Evolutionary conservation across 306 rosid species (phyloP), one percentile per base, ranked within the genome.

Genomic region (Vigna hirtella): DNA sequence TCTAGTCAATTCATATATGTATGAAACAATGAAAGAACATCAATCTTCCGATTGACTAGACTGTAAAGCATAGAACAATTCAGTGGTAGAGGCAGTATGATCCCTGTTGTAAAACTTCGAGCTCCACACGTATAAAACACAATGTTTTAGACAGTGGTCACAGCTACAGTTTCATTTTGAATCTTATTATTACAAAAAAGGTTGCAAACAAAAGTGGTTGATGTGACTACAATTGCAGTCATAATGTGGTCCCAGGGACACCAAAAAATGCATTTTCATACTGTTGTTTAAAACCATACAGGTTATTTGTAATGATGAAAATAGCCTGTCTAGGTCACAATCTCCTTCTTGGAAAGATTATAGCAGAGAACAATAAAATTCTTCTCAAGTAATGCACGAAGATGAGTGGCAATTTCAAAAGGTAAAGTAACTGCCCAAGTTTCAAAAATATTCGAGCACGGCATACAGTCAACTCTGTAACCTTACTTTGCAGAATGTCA

Each of bases 361-460:
- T 36, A 30, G 43, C 15, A 13, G 8, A 73, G 63, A 28, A 18
- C 17, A 3, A 62, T 16, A 32, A 26, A 78, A 71, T 12, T 6
- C 16, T 14, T 14, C 53, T 5, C 16, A 4, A 59, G 20, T 9
- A 58, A 48, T 20, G 30, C 67, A 72, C 11, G 24, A 3, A 34
- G 72, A 26, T 42, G 49, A 75, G 22, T 74, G 20, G 16, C 13
- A 61, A 74, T 26, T 28, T 57, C n/a, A 28, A 28, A 58, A 28
- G 40, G 10, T n/a, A 58, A 47, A 63, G 45, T 47, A 47, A 30
- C 10, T 8, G 42, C 34, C 57, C 50, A 38, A 24, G 18, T 50
- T 50, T 15, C 0, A 20, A 43, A 65, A 38, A 17, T 40, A 13
- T 4, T 48, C 38, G 1, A 59, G 36, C 50, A 32, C 50, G 0